A percentile compares a stretch with the other conserved stretches of the same genome.
Conservation (phyloP, 2,329 filamentous ascomycete genomes). For the Paraphaeosphaeria sporulosa region DNA sequence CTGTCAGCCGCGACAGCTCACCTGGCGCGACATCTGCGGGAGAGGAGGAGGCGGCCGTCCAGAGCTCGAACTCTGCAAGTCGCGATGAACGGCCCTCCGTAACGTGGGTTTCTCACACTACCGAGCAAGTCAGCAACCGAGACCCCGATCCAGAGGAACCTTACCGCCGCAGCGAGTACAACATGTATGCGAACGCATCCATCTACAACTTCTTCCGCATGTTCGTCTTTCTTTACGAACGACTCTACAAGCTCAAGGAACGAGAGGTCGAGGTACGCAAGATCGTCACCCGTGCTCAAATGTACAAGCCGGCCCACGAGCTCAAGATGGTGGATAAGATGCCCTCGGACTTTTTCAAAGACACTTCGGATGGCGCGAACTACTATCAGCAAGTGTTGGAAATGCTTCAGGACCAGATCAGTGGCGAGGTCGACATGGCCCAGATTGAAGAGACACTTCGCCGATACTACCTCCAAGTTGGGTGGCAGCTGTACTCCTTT, state of each 20-base stretch:
- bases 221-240: slow-evolving; percentile 88
- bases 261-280: slow-evolving; percentile 75
- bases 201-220: slow-evolving; percentile 96
- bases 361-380: slow-evolving; percentile 67
- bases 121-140: slow-evolving; percentile 64
- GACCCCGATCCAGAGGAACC: slow-evolving; percentile 78
- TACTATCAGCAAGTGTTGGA: slow-evolving; percentile 87
- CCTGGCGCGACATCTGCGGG: slow-evolving; percentile 80
- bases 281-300: slow-evolving; percentile 76
- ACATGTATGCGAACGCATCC: slow-evolving; percentile 89
- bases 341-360: slow-evolving; percentile 75
- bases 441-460: slow-evolving; percentile 90
- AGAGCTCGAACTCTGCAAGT: slow-evolving; percentile 62
- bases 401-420: slow-evolving; percentile 86
- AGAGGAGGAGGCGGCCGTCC: slow-evolving; percentile 76
- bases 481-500: slow-evolving; percentile 93
- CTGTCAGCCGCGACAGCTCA: slow-evolving; percentile 85
- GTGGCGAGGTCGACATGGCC: slow-evolving; percentile 79
- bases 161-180: slow-evolving; percentile 81
- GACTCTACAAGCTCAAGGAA: slow-evolving; percentile 83
- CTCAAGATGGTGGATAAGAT: slow-evolving; percentile 84
- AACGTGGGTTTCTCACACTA: slow-evolving; percentile 70
- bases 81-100: slow-evolving; percentile 68
- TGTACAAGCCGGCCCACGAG: slow-evolving; percentile 80
- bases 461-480: slow-evolving; percentile 87